phyloP scores from a whole-genome alignment of 345 rosid genomes.

The Euphorbia pulcherrima region DNA sequence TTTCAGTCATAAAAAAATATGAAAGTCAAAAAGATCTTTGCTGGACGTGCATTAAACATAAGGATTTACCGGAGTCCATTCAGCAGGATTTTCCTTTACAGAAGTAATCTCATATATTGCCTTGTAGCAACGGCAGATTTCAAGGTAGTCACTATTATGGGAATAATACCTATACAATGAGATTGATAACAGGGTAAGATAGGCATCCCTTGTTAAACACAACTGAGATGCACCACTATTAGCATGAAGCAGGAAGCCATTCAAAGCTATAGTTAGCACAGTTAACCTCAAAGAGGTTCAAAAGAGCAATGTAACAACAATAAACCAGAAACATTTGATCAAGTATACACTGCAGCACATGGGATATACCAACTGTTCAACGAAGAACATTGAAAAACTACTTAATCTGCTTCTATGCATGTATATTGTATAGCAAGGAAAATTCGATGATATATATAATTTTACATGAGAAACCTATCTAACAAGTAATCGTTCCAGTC shows the following conservation, averaged over 20 bases:
- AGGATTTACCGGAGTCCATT: slow-evolving; percentile 66
- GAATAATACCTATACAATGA: slow-evolving; percentile 62
- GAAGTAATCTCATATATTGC: slow-evolving; percentile 88
- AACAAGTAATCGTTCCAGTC: neutral
- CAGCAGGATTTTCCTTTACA: slow-evolving; percentile 65
- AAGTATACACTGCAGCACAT: too few species aligned
- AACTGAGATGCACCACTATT: neutral
- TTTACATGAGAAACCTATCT: neutral
- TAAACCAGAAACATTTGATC: slow-evolving; percentile 6
- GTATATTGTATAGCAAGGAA: neutral
- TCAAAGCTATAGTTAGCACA: neutral
- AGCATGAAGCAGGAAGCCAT: neutral
- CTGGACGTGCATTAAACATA: slow-evolving; percentile 2
- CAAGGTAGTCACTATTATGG: slow-evolving; percentile 78
- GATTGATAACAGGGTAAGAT: neutral
- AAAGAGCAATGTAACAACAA: neutral
- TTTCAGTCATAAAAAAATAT: neutral
- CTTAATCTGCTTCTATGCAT: neutral
- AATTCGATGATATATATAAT: neutral
- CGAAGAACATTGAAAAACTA: neutral
- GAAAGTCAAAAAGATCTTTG: neutral
- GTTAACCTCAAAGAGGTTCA: neutral
- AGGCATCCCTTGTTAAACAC: neutral
- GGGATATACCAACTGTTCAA: neutral
- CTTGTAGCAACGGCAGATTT: slow-evolving; percentile 89